These are phyloP conservation scores for Parietichytrium sp. DNA, from an alignment of 108 stramenopile genomes.

Conservation along the genomic window DNA sequence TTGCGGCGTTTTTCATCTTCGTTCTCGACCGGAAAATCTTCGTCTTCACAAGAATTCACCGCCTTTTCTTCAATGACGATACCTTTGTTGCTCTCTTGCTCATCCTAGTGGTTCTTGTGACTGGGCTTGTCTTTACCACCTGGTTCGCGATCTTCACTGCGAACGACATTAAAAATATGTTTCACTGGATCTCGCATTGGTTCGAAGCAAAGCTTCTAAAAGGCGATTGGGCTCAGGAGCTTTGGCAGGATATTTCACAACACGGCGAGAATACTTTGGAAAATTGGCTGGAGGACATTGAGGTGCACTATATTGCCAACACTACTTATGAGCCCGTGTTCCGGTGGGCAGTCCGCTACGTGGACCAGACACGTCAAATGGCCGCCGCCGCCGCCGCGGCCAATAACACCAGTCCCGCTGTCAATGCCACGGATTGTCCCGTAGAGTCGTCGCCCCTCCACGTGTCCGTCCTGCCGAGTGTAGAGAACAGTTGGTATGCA, in stretches of 20 bases:
- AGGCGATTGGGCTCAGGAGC: background rate
- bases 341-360: slow-evolving; percentile 13
- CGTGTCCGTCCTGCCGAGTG: background rate
- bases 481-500: background rate
- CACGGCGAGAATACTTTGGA: background rate
- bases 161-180: background rate
- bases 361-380: background rate
- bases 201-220: background rate
- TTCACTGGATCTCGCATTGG: background rate
- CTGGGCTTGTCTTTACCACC: background rate
- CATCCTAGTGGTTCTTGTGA: background rate
- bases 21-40: background rate
- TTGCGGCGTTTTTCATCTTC: background rate
- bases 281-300: slow-evolving; percentile 7
- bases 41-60: background rate
- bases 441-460: background rate
- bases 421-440: background rate
- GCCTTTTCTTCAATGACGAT: background rate
- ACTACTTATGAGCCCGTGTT: slow-evolving; percentile 27
- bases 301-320: background rate
- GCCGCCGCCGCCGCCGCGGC: background rate
- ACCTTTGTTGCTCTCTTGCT: slow-evolving; percentile 22
- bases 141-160: background rate
- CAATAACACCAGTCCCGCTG: too few relatives aligned
- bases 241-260: background rate